Percentiles rank a stretch among this genome's conserved stretches.
Conservation (phyloP, 1,284 basidiomycete species). For the Cryptococcus sp. region DNA sequence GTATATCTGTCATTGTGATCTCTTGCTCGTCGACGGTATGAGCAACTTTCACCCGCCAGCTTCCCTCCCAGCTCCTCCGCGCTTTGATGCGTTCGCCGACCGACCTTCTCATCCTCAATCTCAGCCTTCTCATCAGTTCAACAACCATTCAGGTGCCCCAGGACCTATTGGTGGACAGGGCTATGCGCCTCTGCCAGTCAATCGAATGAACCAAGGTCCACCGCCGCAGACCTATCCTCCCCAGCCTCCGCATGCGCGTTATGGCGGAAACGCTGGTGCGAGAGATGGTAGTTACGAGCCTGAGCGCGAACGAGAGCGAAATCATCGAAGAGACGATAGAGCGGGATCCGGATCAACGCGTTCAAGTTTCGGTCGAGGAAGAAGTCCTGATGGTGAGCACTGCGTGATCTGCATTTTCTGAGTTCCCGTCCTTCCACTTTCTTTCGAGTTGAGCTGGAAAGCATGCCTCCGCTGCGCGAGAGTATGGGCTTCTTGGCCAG, state of each 20-base stretch:
- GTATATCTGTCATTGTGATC: too few relatives aligned
- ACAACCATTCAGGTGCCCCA: background rate
- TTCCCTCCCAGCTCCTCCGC: constrained; percentile 14
- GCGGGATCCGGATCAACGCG: background rate
- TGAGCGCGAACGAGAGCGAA: background rate
- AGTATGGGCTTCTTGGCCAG: too few relatives aligned
- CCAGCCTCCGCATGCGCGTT: background rate
- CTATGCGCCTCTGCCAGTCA: too few relatives aligned
- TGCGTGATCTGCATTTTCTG: background rate
- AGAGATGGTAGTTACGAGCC: too few relatives aligned
- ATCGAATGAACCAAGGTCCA: background rate
- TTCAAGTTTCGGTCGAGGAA: constrained; percentile 44
- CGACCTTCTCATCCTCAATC: background rate
- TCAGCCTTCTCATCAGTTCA: background rate
- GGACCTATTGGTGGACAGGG: background rate
- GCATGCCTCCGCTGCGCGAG: background rate
- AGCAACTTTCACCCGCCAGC: constrained; percentile 16
- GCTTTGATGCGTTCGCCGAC: constrained; percentile 9
- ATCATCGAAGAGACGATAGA: background rate
- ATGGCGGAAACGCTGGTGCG: background rate
- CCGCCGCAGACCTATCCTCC: background rate
- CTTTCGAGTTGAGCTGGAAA: background rate
- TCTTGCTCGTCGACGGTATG: constrained; percentile 1
- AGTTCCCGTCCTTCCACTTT: background rate
- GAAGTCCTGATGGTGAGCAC: constrained; percentile 55